These are phyloP conservation scores for Trichoderma erinaceum DNA, from an alignment of 495 filamentous ascomycete species.

Conservation along the genomic window DNA sequence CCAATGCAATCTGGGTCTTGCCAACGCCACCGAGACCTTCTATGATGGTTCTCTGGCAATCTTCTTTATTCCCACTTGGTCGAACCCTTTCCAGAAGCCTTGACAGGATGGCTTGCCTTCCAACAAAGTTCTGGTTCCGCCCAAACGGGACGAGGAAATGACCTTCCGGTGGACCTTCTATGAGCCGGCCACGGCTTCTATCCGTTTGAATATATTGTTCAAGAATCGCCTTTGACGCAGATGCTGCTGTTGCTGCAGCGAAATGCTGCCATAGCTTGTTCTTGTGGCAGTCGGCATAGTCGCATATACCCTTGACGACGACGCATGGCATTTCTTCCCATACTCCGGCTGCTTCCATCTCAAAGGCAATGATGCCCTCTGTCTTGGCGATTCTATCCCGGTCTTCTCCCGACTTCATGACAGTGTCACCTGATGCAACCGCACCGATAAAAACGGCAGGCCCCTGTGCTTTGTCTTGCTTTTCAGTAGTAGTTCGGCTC, in stretches of 20 bases:
- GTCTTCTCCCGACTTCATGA: conserved; percentile 27
- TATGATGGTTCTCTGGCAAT: conserved; percentile 28
- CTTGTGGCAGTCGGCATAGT: conserved; percentile 43
- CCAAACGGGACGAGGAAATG: conserved; percentile 21
- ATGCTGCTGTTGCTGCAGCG: conserved; percentile 35
- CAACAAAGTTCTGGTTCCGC: conserved; percentile 28
- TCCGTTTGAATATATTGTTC: conserved; percentile 13
- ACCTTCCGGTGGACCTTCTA: background rate
- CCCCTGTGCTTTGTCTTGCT: background rate
- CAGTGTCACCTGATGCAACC: conserved; percentile 26
- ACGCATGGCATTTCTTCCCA: conserved; percentile 33
- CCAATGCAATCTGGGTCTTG: conserved; percentile 49
- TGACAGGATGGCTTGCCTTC: conserved; percentile 24
- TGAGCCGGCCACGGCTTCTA: background rate
- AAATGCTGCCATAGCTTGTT: conserved; percentile 37
- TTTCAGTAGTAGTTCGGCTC: background rate
- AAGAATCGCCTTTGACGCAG: conserved; percentile 21
- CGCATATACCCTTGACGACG: conserved; percentile 36
- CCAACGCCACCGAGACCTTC: conserved; percentile 44
- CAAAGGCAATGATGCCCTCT: conserved; percentile 30
- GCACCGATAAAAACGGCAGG: background rate
- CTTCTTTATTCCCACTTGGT: background rate
- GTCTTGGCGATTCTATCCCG: conserved; percentile 22
- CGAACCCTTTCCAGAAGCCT: conserved; percentile 23
- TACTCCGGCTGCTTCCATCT: conserved; percentile 40